phyloP scores from a whole-genome alignment of 345 rosid genomes.

The Eucalyptus paniculata region DNA sequence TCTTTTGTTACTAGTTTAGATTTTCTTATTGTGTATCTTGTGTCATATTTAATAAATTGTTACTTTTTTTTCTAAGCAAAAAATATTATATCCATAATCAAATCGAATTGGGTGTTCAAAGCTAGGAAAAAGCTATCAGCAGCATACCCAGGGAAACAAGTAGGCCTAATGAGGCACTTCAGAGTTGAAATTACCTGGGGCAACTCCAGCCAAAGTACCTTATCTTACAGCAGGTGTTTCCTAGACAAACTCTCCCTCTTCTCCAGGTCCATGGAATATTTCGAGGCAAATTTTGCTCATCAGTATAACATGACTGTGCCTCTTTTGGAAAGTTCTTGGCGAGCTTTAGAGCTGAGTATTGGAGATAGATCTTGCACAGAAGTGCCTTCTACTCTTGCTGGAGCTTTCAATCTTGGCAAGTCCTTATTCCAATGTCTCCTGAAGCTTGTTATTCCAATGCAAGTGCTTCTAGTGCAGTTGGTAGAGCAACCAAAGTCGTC shows the following conservation, averaged over 20 bases:
- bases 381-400: no score
- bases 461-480: conserved; percentile 16
- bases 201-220: conserved; percentile 47
- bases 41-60: background rate
- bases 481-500: conserved; percentile 43
- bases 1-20: background rate
- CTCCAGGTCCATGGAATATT: conserved; percentile 26
- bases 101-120: background rate
- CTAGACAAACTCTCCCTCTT: conserved; percentile 34
- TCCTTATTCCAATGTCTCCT: conserved; percentile 31
- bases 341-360: conserved; percentile 89
- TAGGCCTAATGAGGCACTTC: background rate
- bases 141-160: background rate
- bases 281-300: conserved; percentile 59
- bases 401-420: no score
- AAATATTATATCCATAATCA: background rate
- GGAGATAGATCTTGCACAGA: conserved; percentile 50
- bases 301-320: conserved; percentile 59
- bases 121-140: background rate
- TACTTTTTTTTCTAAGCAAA: background rate
- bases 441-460: conserved; percentile 49
- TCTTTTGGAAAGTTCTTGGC: conserved; percentile 90
- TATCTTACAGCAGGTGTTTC: conserved; percentile 38
- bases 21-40: background rate
- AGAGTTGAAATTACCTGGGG: conserved; percentile 5